Percentiles rank a stretch among this genome's conserved stretches.
phyloP scores from a whole-genome alignment of 2,329 filamentous ascomycete species.

The Ophiostoma angusticollis region DNA sequence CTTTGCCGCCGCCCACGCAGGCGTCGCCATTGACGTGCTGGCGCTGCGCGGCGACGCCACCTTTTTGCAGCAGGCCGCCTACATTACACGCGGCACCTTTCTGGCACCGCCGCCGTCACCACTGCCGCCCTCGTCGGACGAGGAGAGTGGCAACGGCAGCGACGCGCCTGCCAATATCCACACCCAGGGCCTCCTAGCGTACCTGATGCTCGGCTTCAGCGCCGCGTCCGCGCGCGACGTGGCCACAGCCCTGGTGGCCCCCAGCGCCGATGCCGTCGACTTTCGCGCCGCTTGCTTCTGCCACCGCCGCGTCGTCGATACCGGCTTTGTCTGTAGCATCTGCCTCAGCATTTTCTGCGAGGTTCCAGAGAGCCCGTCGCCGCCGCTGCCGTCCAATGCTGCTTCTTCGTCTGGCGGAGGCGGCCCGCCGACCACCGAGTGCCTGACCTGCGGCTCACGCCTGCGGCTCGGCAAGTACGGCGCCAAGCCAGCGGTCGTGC shows the following conservation, averaged over 20 bases:
- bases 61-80: slow-evolving; percentile 80
- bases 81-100: slow-evolving; percentile 47
- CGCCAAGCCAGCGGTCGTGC: slow-evolving; percentile 61
- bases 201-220: slow-evolving; percentile 82
- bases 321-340: slow-evolving; percentile 91
- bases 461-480: slow-evolving; percentile 65
- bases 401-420: no score
- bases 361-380: slow-evolving; percentile 25
- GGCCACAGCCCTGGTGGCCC: slow-evolving; percentile 46
- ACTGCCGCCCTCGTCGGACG: no score
- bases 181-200: slow-evolving; percentile 68
- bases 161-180: slow-evolving; percentile 36
- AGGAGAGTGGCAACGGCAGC: slow-evolving; percentile 17
- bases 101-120: slow-evolving; percentile 26
- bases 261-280: slow-evolving; percentile 77
- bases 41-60: slow-evolving; percentile 76
- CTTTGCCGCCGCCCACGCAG: slow-evolving; percentile 80
- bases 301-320: slow-evolving; percentile 78
- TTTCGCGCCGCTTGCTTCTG: slow-evolving; percentile 98
- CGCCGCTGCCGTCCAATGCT: no score
- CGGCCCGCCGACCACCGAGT: slow-evolving; percentile 40
- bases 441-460: slow-evolving; percentile 71
- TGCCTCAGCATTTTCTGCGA: slow-evolving; percentile 89
- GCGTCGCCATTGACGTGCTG: slow-evolving; percentile 84
- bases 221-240: slow-evolving; percentile 18